Base-by-base conservation (phyloP, 2,329 filamentous ascomycete genomes). In the Trichophaea hybrida region DNA sequence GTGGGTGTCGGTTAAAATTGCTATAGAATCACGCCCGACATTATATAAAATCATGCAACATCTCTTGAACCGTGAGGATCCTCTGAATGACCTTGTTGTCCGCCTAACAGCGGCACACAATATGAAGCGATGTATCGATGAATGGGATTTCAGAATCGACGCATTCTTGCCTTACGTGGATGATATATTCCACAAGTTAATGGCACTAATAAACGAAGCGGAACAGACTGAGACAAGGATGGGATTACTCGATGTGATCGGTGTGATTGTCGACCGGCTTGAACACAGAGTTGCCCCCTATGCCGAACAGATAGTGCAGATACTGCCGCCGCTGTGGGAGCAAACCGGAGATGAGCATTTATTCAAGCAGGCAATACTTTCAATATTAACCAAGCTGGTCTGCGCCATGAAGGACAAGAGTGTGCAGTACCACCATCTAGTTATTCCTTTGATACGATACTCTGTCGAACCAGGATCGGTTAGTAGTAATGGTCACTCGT, bases 311-410 rank as follows among this genome's bases (percentile, higher is more conserved):
- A 86, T 98, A 61, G 84, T 98, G 72, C 77, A 80, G 1, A 79
- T 89, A 10, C 77, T 97, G 5, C 90, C 91, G 0, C 77, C 78
- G 3, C 77, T 97, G 0, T 98, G 93, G 93, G 83, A 87, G 61
- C 81, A 84, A 55, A 88, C 87, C 2, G 88, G 84, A 0, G 85
- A 94, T 61, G 87, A 93, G 69, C 88, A 89, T 72, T 81, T 97
- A 71, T 86, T 96, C 77, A 97, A 97, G 72, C 90, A 96, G 72
- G 83, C 88, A 1, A 89, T 97, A 56, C 79, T 97, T 59, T 87
- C 86, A 1, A 85, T 97, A 43, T 81, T 97, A 55, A 79, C 87
- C 1, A 84, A 88, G 1, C 77, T 98, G 12, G 86, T 94, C n/a
- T 83, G 83, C 69, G 86, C 90, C 1, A 86, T 97, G 80, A 88